phyloP scores from a whole-genome alignment of 139 green algal genomes.

The Picochlorum sp. region DNA sequence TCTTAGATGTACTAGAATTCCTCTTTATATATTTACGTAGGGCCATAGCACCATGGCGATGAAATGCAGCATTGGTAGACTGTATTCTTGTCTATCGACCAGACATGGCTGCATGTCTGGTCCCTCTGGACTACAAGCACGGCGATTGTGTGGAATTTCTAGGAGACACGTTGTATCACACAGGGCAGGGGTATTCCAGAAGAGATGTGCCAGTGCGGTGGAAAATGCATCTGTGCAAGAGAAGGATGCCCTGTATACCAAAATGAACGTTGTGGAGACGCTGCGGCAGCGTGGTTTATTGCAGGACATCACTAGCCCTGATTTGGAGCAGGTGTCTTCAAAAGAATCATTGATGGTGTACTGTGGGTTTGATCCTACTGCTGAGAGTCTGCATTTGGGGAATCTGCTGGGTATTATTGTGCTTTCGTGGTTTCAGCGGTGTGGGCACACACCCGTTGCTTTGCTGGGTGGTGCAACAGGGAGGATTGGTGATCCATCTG shows the following conservation, averaged over 20 bases:
- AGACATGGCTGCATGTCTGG: no score
- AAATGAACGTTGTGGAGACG: constrained; percentile 47
- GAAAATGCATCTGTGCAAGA: not conserved
- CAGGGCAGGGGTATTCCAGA: no score
- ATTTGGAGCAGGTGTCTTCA: constrained; percentile 43
- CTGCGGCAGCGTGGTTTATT: constrained; percentile 74
- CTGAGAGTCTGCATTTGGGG: constrained; percentile 84
- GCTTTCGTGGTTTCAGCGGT: constrained; percentile 88
- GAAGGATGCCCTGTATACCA: not conserved
- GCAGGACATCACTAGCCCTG: constrained; percentile 60
- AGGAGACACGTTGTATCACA: no score
- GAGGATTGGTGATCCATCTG: constrained; percentile 87
- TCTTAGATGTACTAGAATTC: no score
- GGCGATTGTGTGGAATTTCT: no score
- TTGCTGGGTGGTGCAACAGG: constrained; percentile 89
- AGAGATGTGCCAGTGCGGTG: not conserved
- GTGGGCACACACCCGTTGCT: constrained; percentile 77
- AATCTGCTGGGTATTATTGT: constrained; percentile 98
- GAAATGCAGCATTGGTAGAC: no score
- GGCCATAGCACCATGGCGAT: no score
- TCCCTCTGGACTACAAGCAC: no score
- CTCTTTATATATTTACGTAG: no score
- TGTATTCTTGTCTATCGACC: no score
- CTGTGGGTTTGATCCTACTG: constrained; percentile 97
- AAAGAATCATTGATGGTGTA: constrained; percentile 66